Conservation (phyloP, 2,329 filamentous ascomycete species). For the Zopfia rhizophila region DNA sequence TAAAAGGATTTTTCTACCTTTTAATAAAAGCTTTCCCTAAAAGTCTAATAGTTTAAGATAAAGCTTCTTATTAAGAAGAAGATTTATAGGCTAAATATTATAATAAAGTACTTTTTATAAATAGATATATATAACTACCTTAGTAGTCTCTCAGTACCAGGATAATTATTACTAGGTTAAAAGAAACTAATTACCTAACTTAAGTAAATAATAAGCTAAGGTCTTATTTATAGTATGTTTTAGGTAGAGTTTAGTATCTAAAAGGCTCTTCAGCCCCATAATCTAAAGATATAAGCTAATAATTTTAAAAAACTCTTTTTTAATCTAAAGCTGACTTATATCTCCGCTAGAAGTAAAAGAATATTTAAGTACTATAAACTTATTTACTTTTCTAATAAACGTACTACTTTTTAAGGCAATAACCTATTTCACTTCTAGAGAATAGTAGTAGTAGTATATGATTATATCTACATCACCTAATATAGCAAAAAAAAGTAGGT, state of each 20-base stretch:
- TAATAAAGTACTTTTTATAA: conserved; percentile 16
- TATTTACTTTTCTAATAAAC: conserved; percentile 30
- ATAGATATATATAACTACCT: conserved; percentile 20
- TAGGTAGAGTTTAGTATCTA: conserved; percentile 23
- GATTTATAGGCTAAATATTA: conserved; percentile 11
- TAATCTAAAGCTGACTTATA: conserved; percentile 5
- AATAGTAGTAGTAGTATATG: conserved; percentile 4
- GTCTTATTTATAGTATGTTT: conserved; percentile 25
- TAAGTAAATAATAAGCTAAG: conserved; percentile 19
- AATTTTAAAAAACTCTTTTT: conserved; percentile 4
- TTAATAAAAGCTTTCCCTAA: conserved; percentile 6
- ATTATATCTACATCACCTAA: no score
- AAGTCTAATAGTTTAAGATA: conserved; percentile 19
- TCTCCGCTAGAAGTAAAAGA: conserved; percentile 3
- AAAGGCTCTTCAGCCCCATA: conserved; percentile 4
- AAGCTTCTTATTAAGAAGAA: conserved; percentile 10
- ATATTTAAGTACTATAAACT: conserved; percentile 26
- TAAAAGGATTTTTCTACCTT: conserved; percentile 5
- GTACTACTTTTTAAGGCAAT: conserved; percentile 9
- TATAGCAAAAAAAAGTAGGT: no score
- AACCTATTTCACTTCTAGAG: conserved; percentile 5
- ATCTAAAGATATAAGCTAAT: conserved; percentile 2
- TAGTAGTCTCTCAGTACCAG: conserved; percentile 16
- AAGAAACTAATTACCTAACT: no score
- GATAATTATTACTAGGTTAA: no score